Evolutionary conservation across 805 yeast genomes (phyloP), one percentile per base, ranked within the genome.

Genomic region (Starmera dryadoides): DNA sequence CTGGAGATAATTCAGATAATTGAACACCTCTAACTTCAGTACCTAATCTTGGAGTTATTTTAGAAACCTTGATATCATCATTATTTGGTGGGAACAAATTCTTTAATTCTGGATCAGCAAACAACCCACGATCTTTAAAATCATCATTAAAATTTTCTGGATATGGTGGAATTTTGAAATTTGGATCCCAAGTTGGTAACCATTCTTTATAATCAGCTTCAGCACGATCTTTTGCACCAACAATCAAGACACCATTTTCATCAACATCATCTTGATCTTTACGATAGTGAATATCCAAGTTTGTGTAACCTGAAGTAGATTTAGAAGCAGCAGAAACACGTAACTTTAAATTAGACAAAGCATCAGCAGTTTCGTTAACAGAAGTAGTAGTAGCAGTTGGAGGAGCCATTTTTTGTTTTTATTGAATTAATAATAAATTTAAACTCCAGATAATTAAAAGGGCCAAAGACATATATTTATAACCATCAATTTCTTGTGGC

Each of bases 31-130:
- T 59, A 34, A 84, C 62, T 45, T 77, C 86, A 16, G 79, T 64
- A 17, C 93, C 94, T 38, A 85, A 65, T 52, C 75, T 81, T 23
- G 93, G 91, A 2, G 86, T 75, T 30, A 83, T 56, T 45, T 71
- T 72, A 35, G 55, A 53, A 20, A 55, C 42, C 19, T 48, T 49
- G 18, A 58, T 56, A 26, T 57, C 44, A 39, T 44, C 42, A 2
- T 42, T 47, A 3, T 51, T 49, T 49, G 37, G 56, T 39, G 75
- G 73, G 47, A 79, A 71, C 41, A 81, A 64, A 48, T 68, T 71
- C 19, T 69, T 66, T 38, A 76, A 68, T 2, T 58, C 44, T n/a
- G 77, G 73, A 53, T 81, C 82, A n/a, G 82, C 88, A 40, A 71
- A 64, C 22, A 64, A 57, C n/a, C 81, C 88, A n/a, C 80, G 77